Conservation (phyloP, 768 basidiomycete genomes). For the Agaricus sinodeliciosus region DNA sequence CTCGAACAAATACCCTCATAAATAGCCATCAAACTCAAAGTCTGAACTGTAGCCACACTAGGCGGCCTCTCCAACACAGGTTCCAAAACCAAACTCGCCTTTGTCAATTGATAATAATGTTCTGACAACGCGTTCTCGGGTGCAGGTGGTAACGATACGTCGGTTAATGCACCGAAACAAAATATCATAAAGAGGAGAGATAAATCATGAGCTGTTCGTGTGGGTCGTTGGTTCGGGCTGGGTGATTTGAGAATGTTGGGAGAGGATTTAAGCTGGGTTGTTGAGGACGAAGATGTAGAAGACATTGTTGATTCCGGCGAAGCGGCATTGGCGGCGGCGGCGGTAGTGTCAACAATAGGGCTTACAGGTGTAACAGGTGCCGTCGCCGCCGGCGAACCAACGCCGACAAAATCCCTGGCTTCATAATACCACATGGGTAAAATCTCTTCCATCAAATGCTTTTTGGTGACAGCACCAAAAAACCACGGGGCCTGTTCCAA, state of each 20-base stretch:
- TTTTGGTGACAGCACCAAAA: constrained; percentile 61
- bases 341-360: background rate
- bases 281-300: constrained; percentile 3
- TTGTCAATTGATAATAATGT: constrained; percentile 52
- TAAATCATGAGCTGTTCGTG: constrained; percentile 45
- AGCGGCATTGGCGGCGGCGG: constrained; percentile 3
- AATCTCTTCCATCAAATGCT: constrained; percentile 57
- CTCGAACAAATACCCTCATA: constrained; percentile 62
- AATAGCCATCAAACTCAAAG: constrained; percentile 60
- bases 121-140: constrained; percentile 48
- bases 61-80: constrained; percentile 67
- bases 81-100: constrained; percentile 59
- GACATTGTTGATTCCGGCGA: constrained; percentile 7
- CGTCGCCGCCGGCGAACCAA: constrained; percentile 9
- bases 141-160: constrained; percentile 41
- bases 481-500: constrained; percentile 79
- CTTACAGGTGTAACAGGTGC: constrained; percentile 5
- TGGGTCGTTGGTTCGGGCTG: constrained; percentile 7
- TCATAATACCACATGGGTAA: constrained; percentile 64
- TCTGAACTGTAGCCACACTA: constrained; percentile 64
- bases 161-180: constrained; percentile 56
- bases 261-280: background rate
- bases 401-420: constrained; percentile 17
- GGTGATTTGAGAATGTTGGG: background rate
- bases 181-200: constrained; percentile 58